Evolutionary conservation across 164 flowering plant genomes (phyloP).

Genomic region (Annona squamosa): DNA sequence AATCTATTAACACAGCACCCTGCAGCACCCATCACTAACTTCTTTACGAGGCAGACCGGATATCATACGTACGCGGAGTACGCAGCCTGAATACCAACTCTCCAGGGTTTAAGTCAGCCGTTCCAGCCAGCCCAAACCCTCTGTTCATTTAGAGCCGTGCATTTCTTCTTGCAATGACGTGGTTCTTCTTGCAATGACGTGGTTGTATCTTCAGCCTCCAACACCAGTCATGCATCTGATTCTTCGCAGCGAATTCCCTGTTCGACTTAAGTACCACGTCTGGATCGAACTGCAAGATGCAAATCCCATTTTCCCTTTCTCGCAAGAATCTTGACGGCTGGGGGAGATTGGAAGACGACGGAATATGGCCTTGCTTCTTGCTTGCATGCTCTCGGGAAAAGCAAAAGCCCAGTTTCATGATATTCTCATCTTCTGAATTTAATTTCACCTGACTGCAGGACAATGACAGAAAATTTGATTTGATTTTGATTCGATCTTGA

Average conservation of each 20-base stretch:
- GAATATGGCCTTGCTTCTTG: not conserved
- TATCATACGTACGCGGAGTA: no score
- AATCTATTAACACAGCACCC: no score
- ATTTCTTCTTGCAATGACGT: no score
- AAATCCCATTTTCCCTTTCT: not conserved
- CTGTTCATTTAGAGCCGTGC: no score
- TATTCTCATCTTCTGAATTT: not conserved
- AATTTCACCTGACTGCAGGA: not conserved
- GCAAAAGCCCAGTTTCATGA: not conserved
- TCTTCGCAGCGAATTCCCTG: not conserved
- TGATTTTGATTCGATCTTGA: not conserved
- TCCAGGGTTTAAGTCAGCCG: no score
- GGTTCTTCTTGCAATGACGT: not conserved
- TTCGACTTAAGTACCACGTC: not conserved
- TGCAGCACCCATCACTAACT: no score
- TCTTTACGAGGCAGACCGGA: no score
- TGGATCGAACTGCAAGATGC: not conserved
- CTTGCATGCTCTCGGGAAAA: not conserved
- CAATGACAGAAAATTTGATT: not conserved
- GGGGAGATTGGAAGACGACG: not conserved
- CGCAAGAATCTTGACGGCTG: not conserved
- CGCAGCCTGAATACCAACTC: no score
- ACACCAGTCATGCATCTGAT: not conserved
- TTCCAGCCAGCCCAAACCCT: no score
- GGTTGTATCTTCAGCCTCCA: constrained; percentile 3